Evolutionary conservation across 148 eudicot genomes (phyloP), one percentile per base, ranked within the genome.

Genomic region (Fagopyrum esculentum): DNA sequence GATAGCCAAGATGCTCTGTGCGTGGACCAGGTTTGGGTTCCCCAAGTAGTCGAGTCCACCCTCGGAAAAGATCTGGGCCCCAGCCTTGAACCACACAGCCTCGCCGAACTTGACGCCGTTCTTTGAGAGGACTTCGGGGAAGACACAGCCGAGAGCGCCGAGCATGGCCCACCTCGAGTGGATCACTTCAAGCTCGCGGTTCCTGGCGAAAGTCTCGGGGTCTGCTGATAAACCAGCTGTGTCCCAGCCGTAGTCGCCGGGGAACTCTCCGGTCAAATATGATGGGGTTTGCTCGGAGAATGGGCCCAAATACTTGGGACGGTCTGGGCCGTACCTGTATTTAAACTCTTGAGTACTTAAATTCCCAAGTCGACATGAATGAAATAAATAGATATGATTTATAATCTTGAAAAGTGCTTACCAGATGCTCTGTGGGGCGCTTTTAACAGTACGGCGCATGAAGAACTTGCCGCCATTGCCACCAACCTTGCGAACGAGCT

Each of bases 231-330:
- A 83, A 29, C 89, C 91, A 2, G 87, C 91, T 5, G 91, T 88
- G 82, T 86, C 91, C 91, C 89, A 86, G 0, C 91, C 91, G 63
- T 88, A 88, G 79, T 88, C 89, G 68, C 89, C 91, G 9, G 91
- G 89, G 77, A 86, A 88, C 17, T 88, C 91, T 9, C 89, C 91
- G 6, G 89, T 86, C 2, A 86, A 78, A 84, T 87, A 87, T 74
- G 90, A 85, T 64, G 88, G 90, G 71, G 90, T 87, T 74, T 87
- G 88, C 85, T 87, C 90, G 0, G 90, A 87, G 80, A 87, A 87
- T 19, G 90, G 86, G 78, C 90, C 90, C 81, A 87, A 80, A 78
- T 74, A 87, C 80, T 87, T 87, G 59, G 88, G 90, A 4, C 88
- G 78, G 86, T 87, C 88, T 44, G 86, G 78, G 15, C 88, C 86